Percentiles rank a stretch among this genome's conserved stretches.
Evolutionary conservation across 148 eudicot genomes (phyloP).

Genomic region (Polygonum aviculare): DNA sequence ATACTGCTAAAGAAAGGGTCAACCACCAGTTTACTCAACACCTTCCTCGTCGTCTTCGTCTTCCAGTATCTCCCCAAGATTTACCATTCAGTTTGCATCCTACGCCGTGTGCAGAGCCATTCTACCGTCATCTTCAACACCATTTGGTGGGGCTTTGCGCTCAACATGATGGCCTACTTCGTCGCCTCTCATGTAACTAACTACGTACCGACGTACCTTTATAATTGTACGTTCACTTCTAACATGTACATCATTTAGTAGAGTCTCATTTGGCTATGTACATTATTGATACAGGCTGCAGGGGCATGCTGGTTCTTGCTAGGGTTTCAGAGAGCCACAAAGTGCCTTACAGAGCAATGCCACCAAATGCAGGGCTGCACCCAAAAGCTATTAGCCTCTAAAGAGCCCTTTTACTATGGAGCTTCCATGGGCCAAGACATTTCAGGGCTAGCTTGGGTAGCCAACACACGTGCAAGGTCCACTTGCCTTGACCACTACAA

Average conservation of each 20-base stretch:
- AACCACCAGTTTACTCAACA: constrained; percentile 17
- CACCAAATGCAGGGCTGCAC: constrained; percentile 33
- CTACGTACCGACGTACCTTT: no score
- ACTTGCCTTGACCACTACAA: constrained; percentile 39
- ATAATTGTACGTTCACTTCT: constrained; percentile 1
- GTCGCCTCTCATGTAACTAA: constrained; percentile 76
- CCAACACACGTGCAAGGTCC: constrained; percentile 33
- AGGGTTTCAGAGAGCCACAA: constrained; percentile 76
- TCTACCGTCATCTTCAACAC: constrained; percentile 84
- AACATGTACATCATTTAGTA: no score
- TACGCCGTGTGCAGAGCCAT: constrained; percentile 80
- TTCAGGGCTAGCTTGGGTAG: constrained; percentile 52
- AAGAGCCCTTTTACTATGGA: constrained; percentile 72
- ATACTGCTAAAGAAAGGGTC: constrained; percentile 42
- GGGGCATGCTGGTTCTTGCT: constrained; percentile 96
- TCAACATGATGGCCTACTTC: constrained; percentile 83
- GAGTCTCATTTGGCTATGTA: no score
- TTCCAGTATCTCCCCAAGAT: constrained; percentile 89
- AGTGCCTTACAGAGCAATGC: constrained; percentile 66
- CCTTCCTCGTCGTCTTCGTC: constrained; percentile 51
- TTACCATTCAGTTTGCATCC: constrained; percentile 71
- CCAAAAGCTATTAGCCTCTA: constrained; percentile 40
- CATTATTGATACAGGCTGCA: constrained; percentile 42
- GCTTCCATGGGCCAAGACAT: constrained; percentile 22
- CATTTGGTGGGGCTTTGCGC: constrained; percentile 98